phyloP scores from a whole-genome alignment of 2,329 filamentous ascomycete genomes.

The Lachnellula cervina region DNA sequence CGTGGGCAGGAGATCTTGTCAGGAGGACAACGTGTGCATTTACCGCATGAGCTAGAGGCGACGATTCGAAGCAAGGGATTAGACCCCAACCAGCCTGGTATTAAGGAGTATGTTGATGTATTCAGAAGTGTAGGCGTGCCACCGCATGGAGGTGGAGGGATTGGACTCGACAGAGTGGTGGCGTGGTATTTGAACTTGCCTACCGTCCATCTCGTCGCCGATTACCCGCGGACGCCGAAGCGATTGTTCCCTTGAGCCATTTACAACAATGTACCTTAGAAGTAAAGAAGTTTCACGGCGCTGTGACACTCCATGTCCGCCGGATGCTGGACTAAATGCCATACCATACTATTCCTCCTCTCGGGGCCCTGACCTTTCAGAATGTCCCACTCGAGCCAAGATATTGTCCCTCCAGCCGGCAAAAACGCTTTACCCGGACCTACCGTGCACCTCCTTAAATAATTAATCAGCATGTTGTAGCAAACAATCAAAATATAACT shows the following conservation, averaged over 20 bases:
- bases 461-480: too few species aligned
- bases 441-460: too few species aligned
- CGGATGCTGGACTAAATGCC: too few species aligned
- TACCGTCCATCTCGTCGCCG: conserved; percentile 53
- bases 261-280: background rate
- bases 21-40: conserved; percentile 87
- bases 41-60: conserved; percentile 67
- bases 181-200: conserved; percentile 57
- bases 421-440: too few species aligned
- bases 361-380: too few species aligned
- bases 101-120: conserved; percentile 85
- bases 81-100: conserved; percentile 66
- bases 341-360: too few species aligned
- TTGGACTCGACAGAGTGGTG: conserved; percentile 84
- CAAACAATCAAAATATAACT: too few species aligned
- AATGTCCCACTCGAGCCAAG: too few species aligned
- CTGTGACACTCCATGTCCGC: too few species aligned
- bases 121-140: conserved; percentile 79
- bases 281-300: too few species aligned
- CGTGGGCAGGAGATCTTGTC: conserved; percentile 90
- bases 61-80: conserved; percentile 77
- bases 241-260: conserved; percentile 44
- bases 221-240: conserved; percentile 58
- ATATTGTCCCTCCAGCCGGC: too few species aligned
- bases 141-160: conserved; percentile 86